These are phyloP conservation scores for Globisporangium okanoganense DNA, from an alignment of 352 stramenopile genomes.

Conservation along the genomic window DNA sequence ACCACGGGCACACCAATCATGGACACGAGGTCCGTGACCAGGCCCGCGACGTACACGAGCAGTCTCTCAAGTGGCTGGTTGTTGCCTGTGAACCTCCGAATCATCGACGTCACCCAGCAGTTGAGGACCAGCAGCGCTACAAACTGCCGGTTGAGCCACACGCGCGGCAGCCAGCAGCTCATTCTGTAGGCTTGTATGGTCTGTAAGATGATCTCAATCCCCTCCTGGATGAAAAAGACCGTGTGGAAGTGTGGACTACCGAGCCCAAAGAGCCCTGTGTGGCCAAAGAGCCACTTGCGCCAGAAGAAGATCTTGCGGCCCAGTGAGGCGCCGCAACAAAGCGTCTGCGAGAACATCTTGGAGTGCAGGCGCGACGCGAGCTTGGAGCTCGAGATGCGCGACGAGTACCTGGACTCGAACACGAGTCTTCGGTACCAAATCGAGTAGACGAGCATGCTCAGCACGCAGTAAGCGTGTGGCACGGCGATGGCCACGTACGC, in stretches of 20 bases:
- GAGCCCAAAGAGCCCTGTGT: slow-evolving; percentile 21
- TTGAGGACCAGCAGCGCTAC: slow-evolving; percentile 16
- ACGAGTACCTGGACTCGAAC: slow-evolving; percentile 9
- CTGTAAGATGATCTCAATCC: slow-evolving; percentile 25
- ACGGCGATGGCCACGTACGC: background rate
- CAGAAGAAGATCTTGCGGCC: slow-evolving; percentile 11
- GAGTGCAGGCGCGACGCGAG: background rate
- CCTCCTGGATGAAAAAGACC: slow-evolving; percentile 21
- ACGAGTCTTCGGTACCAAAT: background rate
- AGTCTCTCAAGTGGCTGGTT: slow-evolving; percentile 16
- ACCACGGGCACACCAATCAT: slow-evolving; percentile 14
- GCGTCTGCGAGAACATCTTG: slow-evolving; percentile 3
- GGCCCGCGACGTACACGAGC: slow-evolving; percentile 10
- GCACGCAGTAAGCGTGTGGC: background rate
- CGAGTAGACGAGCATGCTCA: background rate
- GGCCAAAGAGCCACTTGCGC: slow-evolving; percentile 18
- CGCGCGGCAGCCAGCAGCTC: slow-evolving; percentile 11
- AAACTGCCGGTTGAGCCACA: slow-evolving; percentile 14
- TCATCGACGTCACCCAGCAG: slow-evolving; percentile 19
- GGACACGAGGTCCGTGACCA: slow-evolving; percentile 19
- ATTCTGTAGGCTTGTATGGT: slow-evolving; percentile 24
- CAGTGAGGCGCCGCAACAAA: background rate
- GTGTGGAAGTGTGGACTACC: slow-evolving; percentile 21
- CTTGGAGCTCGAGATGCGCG: slow-evolving; percentile 7
- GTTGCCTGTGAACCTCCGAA: slow-evolving; percentile 6